These are phyloP conservation scores for Euphorbia corollata DNA, from an alignment of 441 rosid species.

Conservation along the genomic window DNA sequence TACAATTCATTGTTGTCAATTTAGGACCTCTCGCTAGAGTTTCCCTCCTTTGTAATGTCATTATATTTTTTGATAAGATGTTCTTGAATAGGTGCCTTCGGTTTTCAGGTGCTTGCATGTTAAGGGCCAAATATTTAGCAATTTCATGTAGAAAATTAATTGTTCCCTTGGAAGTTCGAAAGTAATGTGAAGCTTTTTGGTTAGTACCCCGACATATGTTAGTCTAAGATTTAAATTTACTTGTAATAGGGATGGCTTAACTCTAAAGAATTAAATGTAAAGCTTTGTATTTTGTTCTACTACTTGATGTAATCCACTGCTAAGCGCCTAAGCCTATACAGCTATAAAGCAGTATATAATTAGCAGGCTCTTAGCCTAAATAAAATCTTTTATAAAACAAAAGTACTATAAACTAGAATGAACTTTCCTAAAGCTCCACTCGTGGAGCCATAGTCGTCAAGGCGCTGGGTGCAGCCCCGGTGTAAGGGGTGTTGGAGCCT, in stretches of 20 bases:
- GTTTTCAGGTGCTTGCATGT: slow-evolving; percentile 1
- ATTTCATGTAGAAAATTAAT: not conserved
- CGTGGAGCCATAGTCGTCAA: not conserved
- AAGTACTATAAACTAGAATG: not conserved
- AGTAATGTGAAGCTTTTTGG: not conserved
- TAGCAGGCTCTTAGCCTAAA: not conserved
- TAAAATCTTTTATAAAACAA: not conserved
- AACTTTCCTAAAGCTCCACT: not conserved
- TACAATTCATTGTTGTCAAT: not conserved
- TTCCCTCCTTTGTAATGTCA: not conserved
- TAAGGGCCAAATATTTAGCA: not conserved
- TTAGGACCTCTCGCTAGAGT: not conserved
- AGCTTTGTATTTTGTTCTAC: not conserved
- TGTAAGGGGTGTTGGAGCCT: too few species aligned
- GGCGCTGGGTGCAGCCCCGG: too few species aligned
- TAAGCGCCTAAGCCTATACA: not conserved
- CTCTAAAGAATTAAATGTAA: not conserved
- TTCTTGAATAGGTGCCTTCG: not conserved
- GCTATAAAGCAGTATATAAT: too few species aligned
- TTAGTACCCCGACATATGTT: not conserved
- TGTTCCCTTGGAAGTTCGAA: not conserved
- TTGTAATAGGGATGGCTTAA: not conserved
- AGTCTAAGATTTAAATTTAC: not conserved
- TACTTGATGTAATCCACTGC: not conserved
- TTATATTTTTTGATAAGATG: not conserved